Percentiles rank a stretch among this genome's conserved stretches.
These are phyloP conservation scores for Kazachstania martiniae DNA, from an alignment of 805 yeast genomes.

Conservation along the genomic window DNA sequence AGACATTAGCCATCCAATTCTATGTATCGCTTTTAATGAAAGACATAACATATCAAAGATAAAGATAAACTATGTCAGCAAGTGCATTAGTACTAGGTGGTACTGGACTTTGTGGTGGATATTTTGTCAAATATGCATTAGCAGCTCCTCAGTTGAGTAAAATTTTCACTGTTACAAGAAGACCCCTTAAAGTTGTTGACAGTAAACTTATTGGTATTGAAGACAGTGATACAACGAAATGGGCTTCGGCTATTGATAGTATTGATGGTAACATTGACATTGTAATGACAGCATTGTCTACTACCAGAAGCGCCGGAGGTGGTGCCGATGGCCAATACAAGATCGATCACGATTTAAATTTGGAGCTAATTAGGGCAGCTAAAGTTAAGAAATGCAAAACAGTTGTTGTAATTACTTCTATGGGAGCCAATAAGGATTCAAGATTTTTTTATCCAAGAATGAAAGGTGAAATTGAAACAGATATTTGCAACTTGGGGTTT, in stretches of 20 bases:
- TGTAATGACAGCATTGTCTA: constrained; percentile 61
- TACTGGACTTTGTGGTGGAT: constrained; percentile 68
- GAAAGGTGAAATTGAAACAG: constrained; percentile 72
- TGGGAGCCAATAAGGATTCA: constrained; percentile 50
- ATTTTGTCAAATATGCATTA: constrained; percentile 38
- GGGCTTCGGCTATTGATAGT: constrained; percentile 36
- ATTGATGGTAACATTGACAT: constrained; percentile 24
- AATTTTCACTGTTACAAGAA: constrained; percentile 43
- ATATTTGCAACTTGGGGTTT: constrained; percentile 49
- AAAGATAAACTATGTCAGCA: no score
- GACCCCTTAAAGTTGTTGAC: constrained; percentile 27
- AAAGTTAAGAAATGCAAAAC: constrained; percentile 57
- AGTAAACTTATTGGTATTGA: constrained; percentile 31
- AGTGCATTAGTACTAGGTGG: constrained; percentile 54
- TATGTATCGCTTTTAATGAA: no score
- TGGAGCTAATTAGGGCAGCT: constrained; percentile 62
- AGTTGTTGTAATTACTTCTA: constrained; percentile 54
- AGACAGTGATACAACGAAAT: constrained; percentile 37
- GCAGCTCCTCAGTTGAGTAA: constrained; percentile 28
- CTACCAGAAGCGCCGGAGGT: constrained; percentile 73
- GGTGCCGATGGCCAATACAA: constrained; percentile 52
- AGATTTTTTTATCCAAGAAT: constrained; percentile 49
- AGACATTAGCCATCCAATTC: no score
- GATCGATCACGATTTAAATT: constrained; percentile 67
- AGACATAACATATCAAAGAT: no score